Evolutionary conservation across 2,329 filamentous ascomycete species (phyloP), one percentile per base, ranked within the genome.

Genomic region (Neopestalotiopsis sp.): DNA sequence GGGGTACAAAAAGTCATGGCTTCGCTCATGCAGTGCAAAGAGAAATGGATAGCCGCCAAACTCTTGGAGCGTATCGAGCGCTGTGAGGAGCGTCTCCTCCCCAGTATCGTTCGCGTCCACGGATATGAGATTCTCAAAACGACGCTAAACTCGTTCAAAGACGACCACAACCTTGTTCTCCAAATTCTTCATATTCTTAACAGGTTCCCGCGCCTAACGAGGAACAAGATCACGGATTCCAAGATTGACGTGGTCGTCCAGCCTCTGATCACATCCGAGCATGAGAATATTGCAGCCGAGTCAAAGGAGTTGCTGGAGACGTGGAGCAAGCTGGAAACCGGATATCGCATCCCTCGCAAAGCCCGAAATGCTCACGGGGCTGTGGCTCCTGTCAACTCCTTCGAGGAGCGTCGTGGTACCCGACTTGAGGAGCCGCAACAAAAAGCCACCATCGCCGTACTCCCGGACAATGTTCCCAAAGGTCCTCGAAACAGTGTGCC

Each of bases 21-120:
- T 30, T 92, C 94, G 66, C 89, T 99, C 69, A 95, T 97, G 90
- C 95, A 98, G 80, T 97, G 94, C 86, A 97, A 97, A 81, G 96
- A 99, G 85, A 98, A 98, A 81, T 99, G 96, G 96, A 98, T 99
- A 80, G 94, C 94, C 2, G 94, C 98, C 81, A 98, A 98, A 82
- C 85, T 99, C 68, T 88, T 99, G 69, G 89, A 91, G 73, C 95
- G 96, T 66, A 94, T 99, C 71, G 94, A 97, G 80, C 88, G 89
- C 56, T 95, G 92, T 77, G 89, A 95, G 63, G 94, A 98, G 74
- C 94, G 97, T 76, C 90, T 90, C 71, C 94, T 98, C 68, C 90
- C 93, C 70, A 93, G 96, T 80, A 94, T 98, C 52, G 93, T 98
- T 77, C 93, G 94, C 75, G 97, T 98, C 92, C 96, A 98, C 83